Base-by-base conservation (phyloP, 208 protist genomes). In the Porcisia hertigi region DNA sequence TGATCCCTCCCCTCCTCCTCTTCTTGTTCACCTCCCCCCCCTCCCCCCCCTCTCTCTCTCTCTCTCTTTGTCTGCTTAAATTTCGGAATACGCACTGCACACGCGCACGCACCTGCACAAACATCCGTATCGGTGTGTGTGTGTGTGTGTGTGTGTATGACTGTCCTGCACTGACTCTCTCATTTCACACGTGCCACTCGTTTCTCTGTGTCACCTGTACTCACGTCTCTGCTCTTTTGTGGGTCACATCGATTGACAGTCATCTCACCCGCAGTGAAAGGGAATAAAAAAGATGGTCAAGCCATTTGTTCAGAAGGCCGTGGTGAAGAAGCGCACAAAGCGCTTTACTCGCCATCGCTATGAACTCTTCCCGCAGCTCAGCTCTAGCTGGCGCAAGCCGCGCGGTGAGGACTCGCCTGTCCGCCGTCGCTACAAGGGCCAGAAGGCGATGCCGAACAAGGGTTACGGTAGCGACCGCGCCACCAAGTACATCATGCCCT, bases 391-490 rank as follows among this genome's bases (percentile, higher is more conserved):
- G 99, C 92, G 99, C 88, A 98, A 98, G 88, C 99, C 99, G 71
- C 90, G 97, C 69, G 99, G 99, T 98, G 99, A 99, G 91, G 99
- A 99, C 95, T 99, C 96, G 54, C 89, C 95, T 69, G 94, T 99
- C 63, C 98, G 99, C 84, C 92, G 99, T 76, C 93, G 96, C 88
- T 99, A 99, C 92, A 98, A 97, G 90, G 99, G 99, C 79, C 83
- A 97, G 82, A 97, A 98, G 83, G 83, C 86, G 39, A 98, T 99
- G 98, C 97, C 98, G 72, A 99, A 98, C 82, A 99, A 99, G 87
- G 99, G 99, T 91, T 99, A 99, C 81, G 98, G 99, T 60, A 99
- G 97, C 90, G 96, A 98, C 91, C 99, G 97, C 86, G 89, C 83
- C 73, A 99, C 98, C 78, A 96, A 97, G 83, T 98, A 99, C 92